These are phyloP conservation scores for Erythrophleum fordii DNA, from an alignment of 306 rosid species.

Conservation along the genomic window DNA sequence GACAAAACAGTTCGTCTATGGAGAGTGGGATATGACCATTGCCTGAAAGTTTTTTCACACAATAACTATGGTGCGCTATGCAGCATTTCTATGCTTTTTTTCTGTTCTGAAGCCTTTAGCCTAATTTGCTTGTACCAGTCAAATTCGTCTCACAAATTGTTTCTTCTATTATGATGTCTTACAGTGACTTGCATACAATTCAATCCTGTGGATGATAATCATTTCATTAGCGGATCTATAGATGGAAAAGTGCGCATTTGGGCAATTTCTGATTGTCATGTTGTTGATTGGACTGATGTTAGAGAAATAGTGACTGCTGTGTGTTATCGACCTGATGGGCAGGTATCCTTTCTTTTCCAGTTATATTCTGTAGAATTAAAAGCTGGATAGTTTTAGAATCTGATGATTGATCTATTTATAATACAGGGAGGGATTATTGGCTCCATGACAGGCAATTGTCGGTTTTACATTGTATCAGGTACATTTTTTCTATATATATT, in stretches of 20 bases:
- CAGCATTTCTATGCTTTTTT: constrained; percentile 7
- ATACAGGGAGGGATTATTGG: constrained; percentile 88
- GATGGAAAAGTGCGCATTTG: constrained; percentile 99
- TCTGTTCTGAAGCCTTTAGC: background rate
- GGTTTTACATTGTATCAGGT: constrained; percentile 82
- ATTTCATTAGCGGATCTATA: constrained; percentile 95
- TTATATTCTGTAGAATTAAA: constrained; percentile 35
- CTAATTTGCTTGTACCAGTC: constrained; percentile 24
- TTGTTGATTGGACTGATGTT: constrained; percentile 83
- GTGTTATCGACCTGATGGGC: constrained; percentile 91
- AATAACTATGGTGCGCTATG: constrained; percentile 77
- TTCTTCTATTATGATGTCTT: constrained; percentile 39
- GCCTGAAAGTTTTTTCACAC: constrained; percentile 88
- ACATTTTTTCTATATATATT: constrained; percentile 21
- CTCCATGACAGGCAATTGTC: constrained; percentile 78
- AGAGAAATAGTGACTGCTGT: constrained; percentile 88
- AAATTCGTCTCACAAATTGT: constrained; percentile 32
- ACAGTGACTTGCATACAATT: constrained; percentile 93
- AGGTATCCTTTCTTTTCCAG: constrained; percentile 57
- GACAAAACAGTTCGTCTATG: constrained; percentile 95
- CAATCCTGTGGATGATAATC: constrained; percentile 87
- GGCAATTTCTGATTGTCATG: constrained; percentile 75
- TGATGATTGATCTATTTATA: constrained; percentile 39
- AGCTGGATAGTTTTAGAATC: constrained; percentile 26
- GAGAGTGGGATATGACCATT: constrained; percentile 68